Evolutionary conservation across 2,329 filamentous ascomycete genomes (phyloP).

Genomic region (Fusarium sp.): DNA sequence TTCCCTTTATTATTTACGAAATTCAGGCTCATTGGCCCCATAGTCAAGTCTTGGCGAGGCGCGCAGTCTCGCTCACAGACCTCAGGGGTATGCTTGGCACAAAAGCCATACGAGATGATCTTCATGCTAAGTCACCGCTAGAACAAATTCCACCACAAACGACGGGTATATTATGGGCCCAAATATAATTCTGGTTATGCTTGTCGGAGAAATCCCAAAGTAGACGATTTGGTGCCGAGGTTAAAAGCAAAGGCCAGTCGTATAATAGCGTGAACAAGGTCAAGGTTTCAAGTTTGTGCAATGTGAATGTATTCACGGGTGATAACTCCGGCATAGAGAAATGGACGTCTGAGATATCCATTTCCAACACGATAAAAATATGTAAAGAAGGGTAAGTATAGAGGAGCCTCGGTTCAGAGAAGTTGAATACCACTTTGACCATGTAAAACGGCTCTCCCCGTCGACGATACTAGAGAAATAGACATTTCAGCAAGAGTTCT

Average conservation of each 20-base stretch:
- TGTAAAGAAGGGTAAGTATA: not conserved
- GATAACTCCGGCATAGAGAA: not conserved
- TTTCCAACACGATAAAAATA: not conserved
- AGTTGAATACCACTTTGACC: too few species aligned
- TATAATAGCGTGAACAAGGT: too few species aligned
- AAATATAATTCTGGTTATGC: not conserved
- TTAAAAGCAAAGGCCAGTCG: not conserved
- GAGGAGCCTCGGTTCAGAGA: not conserved
- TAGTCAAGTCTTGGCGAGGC: not conserved
- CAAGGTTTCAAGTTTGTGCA: accelerated
- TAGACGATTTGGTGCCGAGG: not conserved
- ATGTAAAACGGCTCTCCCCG: accelerated
- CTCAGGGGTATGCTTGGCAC: not conserved
- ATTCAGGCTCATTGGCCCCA: not conserved
- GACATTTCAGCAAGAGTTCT: not conserved
- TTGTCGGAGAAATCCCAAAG: accelerated
- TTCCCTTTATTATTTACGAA: not conserved
- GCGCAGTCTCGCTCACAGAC: not conserved
- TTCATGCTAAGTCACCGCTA: not conserved
- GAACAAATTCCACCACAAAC: not conserved
- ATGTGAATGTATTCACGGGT: accelerated
- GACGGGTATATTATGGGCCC: not conserved
- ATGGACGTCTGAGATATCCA: accelerated
- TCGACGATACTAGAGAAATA: too few species aligned
- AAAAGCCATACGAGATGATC: not conserved